Base-by-base conservation (phyloP, 345 rosid genomes). In the Populus alba region DNA sequence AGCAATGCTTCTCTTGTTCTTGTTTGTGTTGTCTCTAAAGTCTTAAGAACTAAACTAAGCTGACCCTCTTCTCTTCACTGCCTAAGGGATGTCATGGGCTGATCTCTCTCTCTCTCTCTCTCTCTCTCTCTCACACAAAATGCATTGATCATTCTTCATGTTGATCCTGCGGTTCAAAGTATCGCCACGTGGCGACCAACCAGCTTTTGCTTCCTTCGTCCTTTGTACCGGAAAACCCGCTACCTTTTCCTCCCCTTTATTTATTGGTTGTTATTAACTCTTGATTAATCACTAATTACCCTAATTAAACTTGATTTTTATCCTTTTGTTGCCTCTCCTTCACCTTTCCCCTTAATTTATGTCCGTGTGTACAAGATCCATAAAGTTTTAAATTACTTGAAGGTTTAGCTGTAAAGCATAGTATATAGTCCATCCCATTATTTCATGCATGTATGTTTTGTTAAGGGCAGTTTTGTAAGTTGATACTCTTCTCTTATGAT, bases 181-280 rank as follows among this genome's bases (percentile, higher is more conserved):
- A 0, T 31, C 5, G 72, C 77, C 91, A 87, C 91, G 91, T 85
- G 75, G 35, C 62, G n/a, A 8, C 3, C n/a, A 62, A 66, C 49
- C 41, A 39, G 41, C 80, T 72, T 70, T 71, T 55, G 25, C 47
- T 51, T 65, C 68, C 35, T 76, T 39, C 16, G 53, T 69, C 79
- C 77, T 87, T 85, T 81, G 77, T 66, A 83, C 95, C 89, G 81
- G 81, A 79, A 87, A 88, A 86, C 85, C 82, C 92, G 89, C 85
- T 77, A 3, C 85, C 74, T 81, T 79, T 68, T 17, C 45, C 15
- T n/a, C 57, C 15, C 20, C 47, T 12, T 6, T 20, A 8, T 29
- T 22, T 45, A 15, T 31, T 8, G 8, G 38, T 6, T 43, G 10
- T 16, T 61, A 22, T 67, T 27, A 66, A 43, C 38, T 65, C 51